Base-by-base conservation (phyloP, 345 rosid species). In the Citrus glauca region DNA sequence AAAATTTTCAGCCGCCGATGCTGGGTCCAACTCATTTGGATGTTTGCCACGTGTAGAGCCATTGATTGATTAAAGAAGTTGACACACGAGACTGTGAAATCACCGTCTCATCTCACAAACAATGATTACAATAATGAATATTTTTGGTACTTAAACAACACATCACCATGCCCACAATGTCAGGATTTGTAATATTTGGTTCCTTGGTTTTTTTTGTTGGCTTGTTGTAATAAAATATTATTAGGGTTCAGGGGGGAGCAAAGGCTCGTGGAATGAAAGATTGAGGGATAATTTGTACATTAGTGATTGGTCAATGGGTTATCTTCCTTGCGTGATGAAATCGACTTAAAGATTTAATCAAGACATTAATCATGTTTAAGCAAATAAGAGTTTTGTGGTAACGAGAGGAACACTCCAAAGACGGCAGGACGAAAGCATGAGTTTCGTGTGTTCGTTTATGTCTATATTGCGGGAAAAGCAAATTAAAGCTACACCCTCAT, bases 331-430 rank as follows among this genome's bases (percentile, higher is more conserved):
- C 86, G 82, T 79, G 61, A 80, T 71, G 33, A 6, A 64, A 69
- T 84, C 71, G 13, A 62, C 20, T 40, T 22, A 38, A 45, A 60
- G 48, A 84, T 78, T 78, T 11, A 0, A 72, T 63, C 48, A 65
- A 73, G 38, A 40, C 24, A 28, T 33, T 69, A 76, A 79, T 70
- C 28, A 50, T 45, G 77, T 20, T 74, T 72, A 28, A 75, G 67
- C 30, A 67, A 69, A 69, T 66, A 24, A 24, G 66, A 30, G 7
- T 64, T 71, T 71, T 81, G 81, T 33, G 20, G 71, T 74, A 71
- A 40, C 82, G 57, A 75, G 19, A 83, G 86, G 86, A 80, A 80
- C 88, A 80, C 85, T 76, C 78, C 83, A 85, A 80, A 71, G 73
- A 81, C 87, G 80, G 82, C 82, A 38, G 67, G 79, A 80, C 83